Evolutionary conservation across 2,329 filamentous ascomycete genomes (phyloP).

Genomic region (Nakataea oryzae): DNA sequence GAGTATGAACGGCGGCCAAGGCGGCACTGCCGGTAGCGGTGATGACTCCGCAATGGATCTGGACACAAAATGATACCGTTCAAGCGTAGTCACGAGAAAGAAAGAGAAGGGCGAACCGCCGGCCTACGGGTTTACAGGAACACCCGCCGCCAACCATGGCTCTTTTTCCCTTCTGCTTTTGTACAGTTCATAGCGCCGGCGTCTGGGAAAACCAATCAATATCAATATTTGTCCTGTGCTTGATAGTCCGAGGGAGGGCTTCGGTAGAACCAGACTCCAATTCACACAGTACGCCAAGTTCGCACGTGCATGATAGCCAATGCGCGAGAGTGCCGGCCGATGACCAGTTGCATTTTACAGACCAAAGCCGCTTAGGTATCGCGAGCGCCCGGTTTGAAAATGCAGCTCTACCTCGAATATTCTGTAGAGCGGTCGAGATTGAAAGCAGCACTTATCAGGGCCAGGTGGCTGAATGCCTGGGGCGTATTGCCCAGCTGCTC

Average conservation of each 20-base stretch:
- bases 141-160: background rate
- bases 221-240: background rate
- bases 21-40: background rate
- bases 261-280: background rate
- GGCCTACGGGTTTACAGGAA: background rate
- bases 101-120: background rate
- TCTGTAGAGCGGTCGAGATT: slow-evolving; percentile 46
- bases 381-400: too few relatives aligned
- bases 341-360: background rate
- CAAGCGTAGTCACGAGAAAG: background rate
- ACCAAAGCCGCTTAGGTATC: background rate
- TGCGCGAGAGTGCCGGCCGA: too few relatives aligned
- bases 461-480: slow-evolving; percentile 68
- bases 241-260: too few relatives aligned
- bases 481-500: slow-evolving; percentile 74
- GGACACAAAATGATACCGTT: background rate
- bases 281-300: background rate
- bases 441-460: slow-evolving; percentile 67
- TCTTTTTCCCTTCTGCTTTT: too few relatives aligned
- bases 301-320: background rate
- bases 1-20: slow-evolving; percentile 10
- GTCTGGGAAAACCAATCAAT: slow-evolving; percentile 16
- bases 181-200: slow-evolving; percentile 29
- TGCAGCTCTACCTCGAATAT: slow-evolving; percentile 8
- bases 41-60: background rate